These are phyloP conservation scores for Glebionis coronaria DNA, from an alignment of 129 eudicot species.

Conservation along the genomic window DNA sequence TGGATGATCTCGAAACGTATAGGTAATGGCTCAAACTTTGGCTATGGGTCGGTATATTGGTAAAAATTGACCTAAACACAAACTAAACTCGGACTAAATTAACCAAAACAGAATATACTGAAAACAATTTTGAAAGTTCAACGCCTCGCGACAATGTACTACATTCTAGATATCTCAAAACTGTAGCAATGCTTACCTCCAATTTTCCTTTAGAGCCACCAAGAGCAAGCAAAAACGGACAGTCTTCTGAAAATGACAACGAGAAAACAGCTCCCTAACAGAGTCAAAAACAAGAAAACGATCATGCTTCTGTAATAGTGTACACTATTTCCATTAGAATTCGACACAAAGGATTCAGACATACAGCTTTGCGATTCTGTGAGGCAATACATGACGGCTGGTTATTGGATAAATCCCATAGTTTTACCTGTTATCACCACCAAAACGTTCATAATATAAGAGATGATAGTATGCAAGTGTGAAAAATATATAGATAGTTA, in stretches of 20 bases:
- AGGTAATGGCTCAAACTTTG: too few relatives aligned
- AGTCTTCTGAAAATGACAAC: slow-evolving; percentile 64
- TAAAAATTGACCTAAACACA: too few relatives aligned
- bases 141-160: not conserved
- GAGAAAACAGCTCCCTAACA: slow-evolving; percentile 93
- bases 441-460: too few relatives aligned
- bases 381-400: too few relatives aligned
- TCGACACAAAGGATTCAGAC: not conserved
- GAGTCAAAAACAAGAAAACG: slow-evolving; percentile 15
- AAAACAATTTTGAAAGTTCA: not conserved
- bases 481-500: not conserved
- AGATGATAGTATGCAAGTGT: slow-evolving; percentile 3
- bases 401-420: too few relatives aligned
- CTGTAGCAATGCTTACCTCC: slow-evolving; percentile 32
- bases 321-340: not conserved
- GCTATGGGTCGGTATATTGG: too few relatives aligned
- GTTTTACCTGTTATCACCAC: too few relatives aligned
- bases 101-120: not conserved
- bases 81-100: too few relatives aligned
- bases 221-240: slow-evolving; percentile 74
- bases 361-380: too few relatives aligned
- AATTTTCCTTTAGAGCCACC: too few relatives aligned
- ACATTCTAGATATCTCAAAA: not conserved
- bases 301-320: not conserved
- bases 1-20: too few relatives aligned